Percentiles rank a stretch among this genome's conserved stretches.
These are phyloP conservation scores for Spathaspora hagerdaliae DNA, from an alignment of 805 yeast genomes.

Conservation along the genomic window DNA sequence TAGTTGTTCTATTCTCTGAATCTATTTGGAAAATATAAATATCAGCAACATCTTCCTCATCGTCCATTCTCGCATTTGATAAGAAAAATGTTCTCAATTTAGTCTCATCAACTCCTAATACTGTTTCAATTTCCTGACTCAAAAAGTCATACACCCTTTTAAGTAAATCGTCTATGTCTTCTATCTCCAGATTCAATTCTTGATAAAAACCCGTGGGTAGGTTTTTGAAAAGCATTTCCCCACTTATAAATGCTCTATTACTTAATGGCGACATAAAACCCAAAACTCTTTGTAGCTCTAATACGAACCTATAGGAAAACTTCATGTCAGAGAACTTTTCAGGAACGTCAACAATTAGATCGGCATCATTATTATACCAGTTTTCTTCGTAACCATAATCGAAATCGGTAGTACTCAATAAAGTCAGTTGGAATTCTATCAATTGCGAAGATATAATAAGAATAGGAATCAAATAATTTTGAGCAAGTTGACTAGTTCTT, in stretches of 20 bases:
- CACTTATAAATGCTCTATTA: constrained; percentile 19
- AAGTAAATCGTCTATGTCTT: constrained; percentile 17
- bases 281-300: constrained; percentile 21
- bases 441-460: constrained; percentile 24
- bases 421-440: constrained; percentile 14
- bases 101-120: constrained; percentile 1
- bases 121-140: neutral
- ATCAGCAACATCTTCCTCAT: constrained; percentile 10
- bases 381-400: constrained; percentile 13
- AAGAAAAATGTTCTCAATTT: constrained; percentile 14
- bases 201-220: constrained; percentile 17
- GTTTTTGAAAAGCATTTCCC: constrained; percentile 11
- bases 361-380: constrained; percentile 15
- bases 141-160: constrained; percentile 9
- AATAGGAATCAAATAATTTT: constrained; percentile 26
- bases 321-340: constrained; percentile 1
- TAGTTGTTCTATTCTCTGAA: constrained; percentile 18
- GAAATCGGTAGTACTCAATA: constrained; percentile 8
- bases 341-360: constrained; percentile 6
- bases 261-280: constrained; percentile 16
- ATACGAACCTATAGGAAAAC: constrained; percentile 9
- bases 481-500: constrained; percentile 10
- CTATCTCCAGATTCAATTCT: constrained; percentile 11
- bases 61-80: constrained; percentile 22
- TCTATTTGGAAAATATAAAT: constrained; percentile 31